Percentiles rank a stretch among this genome's conserved stretches.
Evolutionary conservation across 768 basidiomycete genomes (phyloP).

Genomic region (Lactarius akahatsu): DNA sequence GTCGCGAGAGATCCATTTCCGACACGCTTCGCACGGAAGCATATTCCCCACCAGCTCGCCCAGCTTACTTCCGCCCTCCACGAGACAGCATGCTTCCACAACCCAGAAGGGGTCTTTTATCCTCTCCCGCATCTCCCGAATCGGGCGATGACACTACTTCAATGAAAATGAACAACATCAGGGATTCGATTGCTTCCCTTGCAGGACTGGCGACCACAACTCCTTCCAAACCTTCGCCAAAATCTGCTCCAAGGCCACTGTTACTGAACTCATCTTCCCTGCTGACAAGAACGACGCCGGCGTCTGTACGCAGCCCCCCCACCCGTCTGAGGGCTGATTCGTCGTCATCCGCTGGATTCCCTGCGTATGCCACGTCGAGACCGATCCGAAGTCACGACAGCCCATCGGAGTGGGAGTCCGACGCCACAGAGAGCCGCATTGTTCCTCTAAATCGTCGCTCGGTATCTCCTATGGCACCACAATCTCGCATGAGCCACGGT

Average conservation of each 20-base stretch:
- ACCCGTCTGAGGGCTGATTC: conserved; percentile 47
- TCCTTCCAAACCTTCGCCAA: conserved; percentile 41
- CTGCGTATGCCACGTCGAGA: conserved; percentile 51
- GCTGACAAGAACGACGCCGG: conserved; percentile 27
- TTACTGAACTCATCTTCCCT: conserved; percentile 51
- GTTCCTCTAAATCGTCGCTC: conserved; percentile 66
- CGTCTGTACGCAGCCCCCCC: conserved; percentile 29
- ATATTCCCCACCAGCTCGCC: conserved; percentile 58
- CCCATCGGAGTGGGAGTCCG: conserved; percentile 58
- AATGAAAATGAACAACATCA: conserved; percentile 41
- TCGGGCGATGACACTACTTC: conserved; percentile 37
- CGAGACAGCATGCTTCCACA: conserved; percentile 53
- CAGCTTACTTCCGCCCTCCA: conserved; percentile 55
- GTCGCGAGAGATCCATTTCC: conserved; percentile 45
- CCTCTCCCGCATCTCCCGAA: conserved; percentile 17
- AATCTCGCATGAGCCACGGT: conserved; percentile 28
- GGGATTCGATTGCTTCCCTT: conserved; percentile 47
- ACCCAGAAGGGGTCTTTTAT: conserved; percentile 28
- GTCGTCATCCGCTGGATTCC: conserved; percentile 58
- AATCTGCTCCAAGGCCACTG: conserved; percentile 63
- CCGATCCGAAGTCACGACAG: conserved; percentile 37
- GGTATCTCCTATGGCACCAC: conserved; percentile 65
- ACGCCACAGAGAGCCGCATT: conserved; percentile 50
- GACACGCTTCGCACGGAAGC: conserved; percentile 37
- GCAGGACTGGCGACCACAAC: conserved; percentile 33